phyloP scores from a whole-genome alignment of 2,329 filamentous ascomycete species.

The Lachnellula cervina region DNA sequence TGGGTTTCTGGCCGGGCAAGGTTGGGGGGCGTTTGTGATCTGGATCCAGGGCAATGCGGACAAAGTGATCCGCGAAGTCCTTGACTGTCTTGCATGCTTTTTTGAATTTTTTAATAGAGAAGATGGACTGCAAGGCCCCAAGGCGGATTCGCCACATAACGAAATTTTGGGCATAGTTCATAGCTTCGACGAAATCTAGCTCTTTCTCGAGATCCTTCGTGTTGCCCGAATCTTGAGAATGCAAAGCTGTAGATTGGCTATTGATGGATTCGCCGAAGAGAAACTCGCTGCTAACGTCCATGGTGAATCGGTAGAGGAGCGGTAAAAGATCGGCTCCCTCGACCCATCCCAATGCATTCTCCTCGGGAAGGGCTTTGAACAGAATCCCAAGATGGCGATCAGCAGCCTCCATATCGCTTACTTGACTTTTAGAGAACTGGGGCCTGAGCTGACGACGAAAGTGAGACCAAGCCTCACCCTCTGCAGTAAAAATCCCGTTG shows the following conservation, averaged over 20 bases:
- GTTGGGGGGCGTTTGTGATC: conserved; percentile 29
- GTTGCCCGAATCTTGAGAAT: conserved; percentile 21
- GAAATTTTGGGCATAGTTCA: conserved; percentile 33
- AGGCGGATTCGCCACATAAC: conserved; percentile 31
- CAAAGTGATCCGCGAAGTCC: conserved; percentile 27
- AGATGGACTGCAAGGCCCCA: conserved; percentile 23
- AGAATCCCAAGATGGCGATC: conserved; percentile 48
- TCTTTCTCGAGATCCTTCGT: conserved; percentile 12
- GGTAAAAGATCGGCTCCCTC: conserved; percentile 47
- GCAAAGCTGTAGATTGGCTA: conserved; percentile 37
- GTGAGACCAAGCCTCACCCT: conserved; percentile 35
- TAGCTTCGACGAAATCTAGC: conserved; percentile 36
- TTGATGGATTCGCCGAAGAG: conserved; percentile 52
- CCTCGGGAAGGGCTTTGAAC: conserved; percentile 22
- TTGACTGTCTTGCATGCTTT: conserved; percentile 26
- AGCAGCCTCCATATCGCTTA: conserved; percentile 32
- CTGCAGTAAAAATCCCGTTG: conserved; percentile 38
- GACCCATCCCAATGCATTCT: conserved; percentile 25
- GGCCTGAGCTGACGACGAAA: conserved; percentile 35
- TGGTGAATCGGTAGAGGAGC: conserved; percentile 53
- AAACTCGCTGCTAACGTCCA: conserved; percentile 54
- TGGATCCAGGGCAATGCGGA: conserved; percentile 17
- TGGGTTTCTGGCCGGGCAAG: conserved; percentile 15
- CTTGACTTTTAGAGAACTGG: conserved; percentile 33
- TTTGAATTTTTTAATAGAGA: conserved; percentile 28